phyloP scores from a whole-genome alignment of 169 alveolate genomes.

The Plasmodium inui region DNA sequence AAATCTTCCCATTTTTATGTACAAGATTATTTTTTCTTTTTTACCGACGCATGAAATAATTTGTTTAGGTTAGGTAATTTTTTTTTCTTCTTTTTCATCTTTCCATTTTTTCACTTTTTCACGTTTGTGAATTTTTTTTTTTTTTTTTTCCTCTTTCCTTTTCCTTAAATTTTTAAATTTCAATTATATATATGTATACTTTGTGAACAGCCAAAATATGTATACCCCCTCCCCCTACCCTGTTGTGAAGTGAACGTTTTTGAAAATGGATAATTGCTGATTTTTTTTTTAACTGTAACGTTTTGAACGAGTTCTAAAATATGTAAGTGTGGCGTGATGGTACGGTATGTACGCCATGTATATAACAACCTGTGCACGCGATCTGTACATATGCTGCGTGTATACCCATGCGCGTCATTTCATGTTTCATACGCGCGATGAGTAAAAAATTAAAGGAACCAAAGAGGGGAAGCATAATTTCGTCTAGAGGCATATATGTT shows the following conservation, averaged over 20 bases:
- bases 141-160: neutral
- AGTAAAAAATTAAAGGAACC: neutral
- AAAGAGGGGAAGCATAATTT: neutral
- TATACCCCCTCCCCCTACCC: neutral
- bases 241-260: neutral
- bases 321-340: neutral
- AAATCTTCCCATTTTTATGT: neutral
- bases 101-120: neutral
- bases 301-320: neutral
- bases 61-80: neutral
- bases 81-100: neutral
- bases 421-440: neutral
- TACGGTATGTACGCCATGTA: neutral
- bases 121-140: neutral
- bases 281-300: neutral
- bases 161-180: neutral
- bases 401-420: neutral
- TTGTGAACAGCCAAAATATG: conserved; percentile 3
- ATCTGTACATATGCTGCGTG: neutral
- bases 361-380: neutral
- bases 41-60: neutral
- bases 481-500: neutral
- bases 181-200: neutral
- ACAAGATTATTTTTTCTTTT: conserved; percentile 6
- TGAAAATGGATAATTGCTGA: conserved; percentile 6